Evolutionary conservation across 495 filamentous ascomycete genomes (phyloP).

Genomic region (Aspergillus hancockii): DNA sequence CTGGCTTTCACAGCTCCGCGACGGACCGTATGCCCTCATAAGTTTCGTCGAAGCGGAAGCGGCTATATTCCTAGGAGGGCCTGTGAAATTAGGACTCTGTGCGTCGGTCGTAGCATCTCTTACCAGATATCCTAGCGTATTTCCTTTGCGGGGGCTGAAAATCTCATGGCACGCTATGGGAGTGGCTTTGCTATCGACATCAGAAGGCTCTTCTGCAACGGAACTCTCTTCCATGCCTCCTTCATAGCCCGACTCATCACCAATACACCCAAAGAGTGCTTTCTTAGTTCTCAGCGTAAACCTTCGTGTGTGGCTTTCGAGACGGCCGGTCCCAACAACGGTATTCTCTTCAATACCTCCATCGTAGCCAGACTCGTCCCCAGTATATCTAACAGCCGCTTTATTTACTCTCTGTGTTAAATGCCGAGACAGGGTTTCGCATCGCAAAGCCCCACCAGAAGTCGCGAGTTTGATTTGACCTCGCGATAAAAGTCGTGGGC

Average conservation of each 20-base stretch:
- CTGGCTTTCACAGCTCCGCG: not conserved
- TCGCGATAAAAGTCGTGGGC: conserved; percentile 22
- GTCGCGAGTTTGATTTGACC: not conserved
- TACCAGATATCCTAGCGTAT: not conserved
- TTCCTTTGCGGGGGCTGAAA: not conserved
- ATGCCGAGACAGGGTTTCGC: not conserved
- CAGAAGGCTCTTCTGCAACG: not conserved
- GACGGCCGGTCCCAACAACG: too few relatives aligned
- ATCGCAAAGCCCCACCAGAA: not conserved
- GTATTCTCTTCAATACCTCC: not conserved
- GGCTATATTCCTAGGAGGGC: not conserved
- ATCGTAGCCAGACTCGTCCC: conserved; percentile 1
- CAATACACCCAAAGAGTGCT: not conserved
- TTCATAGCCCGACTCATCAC: not conserved
- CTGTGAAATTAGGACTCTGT: not conserved
- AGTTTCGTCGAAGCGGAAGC: not conserved
- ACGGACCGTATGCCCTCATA: not conserved
- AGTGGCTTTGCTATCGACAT: not conserved
- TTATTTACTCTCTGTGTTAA: not conserved
- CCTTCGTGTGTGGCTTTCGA: too few relatives aligned
- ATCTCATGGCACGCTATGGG: not conserved
- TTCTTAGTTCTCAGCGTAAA: not conserved
- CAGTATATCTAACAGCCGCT: not conserved
- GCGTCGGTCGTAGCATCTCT: not conserved
- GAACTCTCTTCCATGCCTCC: not conserved